Conservation (phyloP, 352 stramenopile genomes). For the Phytophthora sp. region DNA sequence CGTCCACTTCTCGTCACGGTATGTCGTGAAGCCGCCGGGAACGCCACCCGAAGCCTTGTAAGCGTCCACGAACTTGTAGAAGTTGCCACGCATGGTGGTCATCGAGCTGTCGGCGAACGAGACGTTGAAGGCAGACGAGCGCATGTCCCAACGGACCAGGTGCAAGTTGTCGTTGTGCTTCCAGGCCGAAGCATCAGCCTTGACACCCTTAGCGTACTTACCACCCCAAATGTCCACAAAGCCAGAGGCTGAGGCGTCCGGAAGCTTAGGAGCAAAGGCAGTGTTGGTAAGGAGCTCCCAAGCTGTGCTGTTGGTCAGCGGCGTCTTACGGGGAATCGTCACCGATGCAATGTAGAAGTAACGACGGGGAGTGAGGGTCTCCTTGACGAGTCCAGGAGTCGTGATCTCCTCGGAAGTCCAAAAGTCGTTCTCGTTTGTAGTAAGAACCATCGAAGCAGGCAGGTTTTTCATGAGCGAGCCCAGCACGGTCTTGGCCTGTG, state of each 20-base stretch:
- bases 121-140: slow-evolving; percentile 25
- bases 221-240: slow-evolving; percentile 35
- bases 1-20: too few species aligned
- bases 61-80: too few species aligned
- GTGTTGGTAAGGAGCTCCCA: slow-evolving; percentile 27
- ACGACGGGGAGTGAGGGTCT: slow-evolving; percentile 27
- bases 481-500: slow-evolving; percentile 11
- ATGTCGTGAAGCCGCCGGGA: too few species aligned
- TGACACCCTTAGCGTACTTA: slow-evolving; percentile 22
- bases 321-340: slow-evolving; percentile 24
- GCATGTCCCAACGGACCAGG: slow-evolving; percentile 41
- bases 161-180: too few species aligned
- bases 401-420: slow-evolving; percentile 24
- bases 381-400: slow-evolving; percentile 23
- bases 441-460: slow-evolving; percentile 26
- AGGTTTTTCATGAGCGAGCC: slow-evolving; percentile 29
- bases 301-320: slow-evolving; percentile 25
- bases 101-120: slow-evolving; percentile 28
- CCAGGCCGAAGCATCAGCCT: slow-evolving; percentile 21
- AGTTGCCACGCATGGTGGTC: slow-evolving; percentile 22
- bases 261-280: slow-evolving; percentile 23
- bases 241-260: slow-evolving; percentile 22
- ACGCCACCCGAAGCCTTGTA: too few species aligned
- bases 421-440: slow-evolving; percentile 23
- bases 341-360: slow-evolving; percentile 40